Conservation (phyloP, 371 early-diverging fungal genomes). For the Mortierella sp. region DNA sequence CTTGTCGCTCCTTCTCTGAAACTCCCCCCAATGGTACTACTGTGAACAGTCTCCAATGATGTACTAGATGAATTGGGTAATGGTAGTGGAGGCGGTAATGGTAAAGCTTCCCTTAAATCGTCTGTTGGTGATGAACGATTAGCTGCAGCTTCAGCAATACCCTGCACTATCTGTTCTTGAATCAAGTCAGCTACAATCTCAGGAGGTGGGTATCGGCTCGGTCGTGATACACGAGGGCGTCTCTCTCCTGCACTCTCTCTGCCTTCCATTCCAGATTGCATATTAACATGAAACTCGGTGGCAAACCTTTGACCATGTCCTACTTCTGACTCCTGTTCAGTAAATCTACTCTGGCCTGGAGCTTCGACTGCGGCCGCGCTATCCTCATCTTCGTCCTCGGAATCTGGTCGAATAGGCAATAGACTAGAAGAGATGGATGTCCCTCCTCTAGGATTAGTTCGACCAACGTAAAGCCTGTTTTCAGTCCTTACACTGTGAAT, state of each 20-base stretch:
- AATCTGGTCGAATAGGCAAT: slow-evolving; percentile 50
- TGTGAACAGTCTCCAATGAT: slow-evolving; percentile 8
- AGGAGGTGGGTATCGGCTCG: slow-evolving; percentile 24
- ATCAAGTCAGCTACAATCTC: slow-evolving; percentile 18
- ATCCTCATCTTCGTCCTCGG: slow-evolving; percentile 38
- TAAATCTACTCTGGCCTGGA: neutral
- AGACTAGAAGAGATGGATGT: slow-evolving; percentile 55
- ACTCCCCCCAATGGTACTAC: neutral
- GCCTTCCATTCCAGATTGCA: slow-evolving; percentile 4
- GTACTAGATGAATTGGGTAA: slow-evolving; percentile 6
- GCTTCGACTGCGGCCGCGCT: neutral
- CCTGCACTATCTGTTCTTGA: slow-evolving; percentile 19
- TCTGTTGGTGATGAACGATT: neutral
- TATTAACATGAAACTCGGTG: neutral
- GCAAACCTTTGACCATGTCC: neutral
- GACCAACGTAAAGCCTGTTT: neutral
- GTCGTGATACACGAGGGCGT: slow-evolving; percentile 17
- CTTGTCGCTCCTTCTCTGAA: slow-evolving; percentile 3
- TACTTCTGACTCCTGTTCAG: neutral
- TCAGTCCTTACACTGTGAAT: neutral
- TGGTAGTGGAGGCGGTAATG: neutral
- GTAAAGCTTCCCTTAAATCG: neutral
- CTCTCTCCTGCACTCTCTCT: slow-evolving; percentile 15
- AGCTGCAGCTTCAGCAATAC: slow-evolving; percentile 17
- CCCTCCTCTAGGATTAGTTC: slow-evolving; percentile 36